A percentile compares a stretch with the other conserved stretches of the same genome.
Conservation (phyloP, 495 filamentous ascomycete species). For the Usnea hakonensis region DNA sequence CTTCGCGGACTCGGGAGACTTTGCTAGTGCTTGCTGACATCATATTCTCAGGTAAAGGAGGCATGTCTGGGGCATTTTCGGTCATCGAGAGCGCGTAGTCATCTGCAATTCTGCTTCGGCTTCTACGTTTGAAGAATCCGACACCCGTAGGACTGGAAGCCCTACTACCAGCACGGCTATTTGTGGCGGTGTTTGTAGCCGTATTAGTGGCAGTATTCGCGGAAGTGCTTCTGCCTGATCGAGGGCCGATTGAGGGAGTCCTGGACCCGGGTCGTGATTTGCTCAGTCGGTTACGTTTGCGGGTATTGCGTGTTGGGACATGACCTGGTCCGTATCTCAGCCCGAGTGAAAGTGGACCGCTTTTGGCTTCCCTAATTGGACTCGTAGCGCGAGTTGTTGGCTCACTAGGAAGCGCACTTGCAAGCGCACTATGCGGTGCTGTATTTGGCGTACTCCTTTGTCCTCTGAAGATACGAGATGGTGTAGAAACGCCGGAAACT, state of each 20-base stretch:
- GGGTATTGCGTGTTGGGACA: slow-evolving; percentile 20
- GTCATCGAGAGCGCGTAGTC: not conserved
- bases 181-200: not conserved
- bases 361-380: slow-evolving; percentile 7
- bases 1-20: slow-evolving; percentile 10
- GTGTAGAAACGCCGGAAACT: slow-evolving; percentile 10
- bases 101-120: slow-evolving; percentile 7
- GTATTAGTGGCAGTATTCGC: not conserved
- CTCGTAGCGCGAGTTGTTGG: slow-evolving; percentile 18
- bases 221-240: slow-evolving; percentile 3
- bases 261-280: slow-evolving; percentile 17
- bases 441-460: slow-evolving; percentile 12
- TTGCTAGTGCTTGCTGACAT: not conserved
- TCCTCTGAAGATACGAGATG: slow-evolving; percentile 10
- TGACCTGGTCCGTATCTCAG: slow-evolving; percentile 27
- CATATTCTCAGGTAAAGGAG: slow-evolving; percentile 8
- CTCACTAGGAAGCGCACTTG: slow-evolving; percentile 14
- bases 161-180: slow-evolving; percentile 6
- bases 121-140: slow-evolving; percentile 10
- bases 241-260: slow-evolving; percentile 9
- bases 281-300: slow-evolving; percentile 20
- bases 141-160: slow-evolving; percentile 4
- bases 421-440: not conserved
- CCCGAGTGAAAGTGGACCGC: slow-evolving; percentile 26
- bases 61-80: slow-evolving; percentile 6